Evolutionary conservation across 768 basidiomycete species (phyloP).

Genomic region (Leccinum longicurvipes): DNA sequence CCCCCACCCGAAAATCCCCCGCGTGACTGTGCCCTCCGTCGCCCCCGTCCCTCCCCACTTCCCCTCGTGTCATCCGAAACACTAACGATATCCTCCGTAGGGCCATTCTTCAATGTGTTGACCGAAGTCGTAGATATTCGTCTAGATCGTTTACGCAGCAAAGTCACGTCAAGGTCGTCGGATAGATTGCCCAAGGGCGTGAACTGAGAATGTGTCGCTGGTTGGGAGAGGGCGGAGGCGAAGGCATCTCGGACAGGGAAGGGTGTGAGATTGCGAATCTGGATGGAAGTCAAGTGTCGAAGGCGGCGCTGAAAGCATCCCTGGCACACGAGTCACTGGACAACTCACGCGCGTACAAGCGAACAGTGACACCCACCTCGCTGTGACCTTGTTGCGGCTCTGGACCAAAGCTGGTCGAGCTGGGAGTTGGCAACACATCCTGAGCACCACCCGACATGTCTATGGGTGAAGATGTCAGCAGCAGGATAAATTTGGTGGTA

Average conservation of each 20-base stretch:
- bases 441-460: slow-evolving; percentile 23
- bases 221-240: slow-evolving; percentile 69
- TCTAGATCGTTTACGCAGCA: slow-evolving; percentile 56
- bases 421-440: slow-evolving; percentile 13
- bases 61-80: slow-evolving; percentile 25
- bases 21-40: slow-evolving; percentile 46
- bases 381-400: slow-evolving; percentile 4
- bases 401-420: slow-evolving; percentile 14
- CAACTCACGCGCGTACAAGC: background rate
- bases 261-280: slow-evolving; percentile 80
- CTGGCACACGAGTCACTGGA: slow-evolving; percentile 10
- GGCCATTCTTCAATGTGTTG: slow-evolving; percentile 43
- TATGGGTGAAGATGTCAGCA: background rate
- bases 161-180: slow-evolving; percentile 67
- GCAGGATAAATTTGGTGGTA: background rate
- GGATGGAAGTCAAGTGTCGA: slow-evolving; percentile 68
- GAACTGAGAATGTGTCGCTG: slow-evolving; percentile 60
- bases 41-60: slow-evolving; percentile 33
- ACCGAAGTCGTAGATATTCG: slow-evolving; percentile 59
- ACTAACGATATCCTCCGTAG: slow-evolving; percentile 42
- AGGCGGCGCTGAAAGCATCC: slow-evolving; percentile 54
- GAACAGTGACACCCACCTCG: slow-evolving; percentile 13
- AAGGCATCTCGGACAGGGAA: slow-evolving; percentile 74
- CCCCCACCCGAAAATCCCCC: slow-evolving; percentile 35
- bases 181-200: slow-evolving; percentile 53